Evolutionary conservation across 495 filamentous ascomycete genomes (phyloP).

Genomic region (Talaromyces proteolyticus): DNA sequence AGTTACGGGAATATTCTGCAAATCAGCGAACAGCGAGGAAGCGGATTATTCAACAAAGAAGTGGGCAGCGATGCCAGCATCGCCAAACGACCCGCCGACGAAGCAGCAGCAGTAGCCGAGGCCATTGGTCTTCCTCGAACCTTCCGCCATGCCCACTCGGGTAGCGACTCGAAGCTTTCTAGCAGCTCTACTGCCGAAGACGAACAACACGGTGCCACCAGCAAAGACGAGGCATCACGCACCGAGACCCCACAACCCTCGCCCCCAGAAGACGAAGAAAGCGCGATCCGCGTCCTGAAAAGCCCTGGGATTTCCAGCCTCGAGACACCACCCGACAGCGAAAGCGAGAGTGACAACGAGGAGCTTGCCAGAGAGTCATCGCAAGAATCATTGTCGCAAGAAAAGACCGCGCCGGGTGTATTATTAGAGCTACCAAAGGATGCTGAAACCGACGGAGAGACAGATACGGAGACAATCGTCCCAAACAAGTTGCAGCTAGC

Average conservation of each 20-base stretch:
- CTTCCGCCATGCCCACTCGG: conserved; percentile 26
- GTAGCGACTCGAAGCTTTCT: conserved; percentile 36
- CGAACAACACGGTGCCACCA: conserved; percentile 30
- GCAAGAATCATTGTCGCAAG: neutral
- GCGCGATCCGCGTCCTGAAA: conserved; percentile 20
- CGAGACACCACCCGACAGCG: conserved; percentile 37
- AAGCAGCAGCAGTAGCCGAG: conserved; percentile 65
- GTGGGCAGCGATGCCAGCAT: conserved; percentile 34
- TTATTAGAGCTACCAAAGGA: conserved; percentile 9
- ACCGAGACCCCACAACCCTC: neutral
- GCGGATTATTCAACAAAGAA: conserved; percentile 46
- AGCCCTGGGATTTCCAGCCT: conserved; percentile 22
- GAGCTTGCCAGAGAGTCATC: conserved; percentile 4
- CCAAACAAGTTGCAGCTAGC: conserved; percentile 5
- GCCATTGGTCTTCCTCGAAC: conserved; percentile 57
- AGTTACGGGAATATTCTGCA: conserved; percentile 78
- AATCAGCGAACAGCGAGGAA: conserved; percentile 47
- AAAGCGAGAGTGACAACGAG: conserved; percentile 30
- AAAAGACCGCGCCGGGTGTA: neutral
- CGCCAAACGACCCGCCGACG: conserved; percentile 47
- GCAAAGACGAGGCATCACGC: neutral
- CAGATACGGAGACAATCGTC: conserved; percentile 1
- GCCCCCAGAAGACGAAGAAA: conserved; percentile 1
- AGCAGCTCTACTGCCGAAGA: conserved; percentile 47
- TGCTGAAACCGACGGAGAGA: neutral